These are phyloP conservation scores for Daldinia sp. DNA, from an alignment of 2,329 filamentous ascomycete species.

Conservation along the genomic window DNA sequence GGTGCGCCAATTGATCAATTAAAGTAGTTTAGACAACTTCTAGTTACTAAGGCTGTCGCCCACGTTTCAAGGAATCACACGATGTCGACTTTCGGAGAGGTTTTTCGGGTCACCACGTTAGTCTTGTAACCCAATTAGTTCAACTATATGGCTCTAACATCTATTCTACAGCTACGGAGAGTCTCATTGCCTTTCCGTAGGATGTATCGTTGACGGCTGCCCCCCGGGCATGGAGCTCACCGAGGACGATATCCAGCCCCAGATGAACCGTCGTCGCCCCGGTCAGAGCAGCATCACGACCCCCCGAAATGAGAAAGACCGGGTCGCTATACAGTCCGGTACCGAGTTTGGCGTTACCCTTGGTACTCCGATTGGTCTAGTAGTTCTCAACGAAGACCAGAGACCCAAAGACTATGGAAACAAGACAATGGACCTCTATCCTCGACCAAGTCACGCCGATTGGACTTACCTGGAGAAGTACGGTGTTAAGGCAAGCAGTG, in stretches of 20 bases:
- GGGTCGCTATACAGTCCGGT: slow-evolving; percentile 91
- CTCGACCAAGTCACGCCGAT: slow-evolving; percentile 92
- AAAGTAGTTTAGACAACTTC: neutral
- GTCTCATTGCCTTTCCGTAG: slow-evolving; percentile 92
- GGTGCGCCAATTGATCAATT: neutral
- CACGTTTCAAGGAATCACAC: slow-evolving; percentile 46
- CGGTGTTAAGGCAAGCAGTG: slow-evolving; percentile 89
- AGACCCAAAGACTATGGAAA: slow-evolving; percentile 91
- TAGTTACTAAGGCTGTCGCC: neutral
- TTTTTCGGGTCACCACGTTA: slow-evolving; percentile 86
- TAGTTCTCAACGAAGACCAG: slow-evolving; percentile 93
- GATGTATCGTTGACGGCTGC: slow-evolving; percentile 93
- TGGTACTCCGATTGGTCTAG: slow-evolving; percentile 89
- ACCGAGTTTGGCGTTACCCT: slow-evolving; percentile 91
- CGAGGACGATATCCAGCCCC: slow-evolving; percentile 90
- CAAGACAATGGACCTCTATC: slow-evolving; percentile 91
- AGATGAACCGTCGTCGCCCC: slow-evolving; percentile 90
- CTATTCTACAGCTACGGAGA: slow-evolving; percentile 73
- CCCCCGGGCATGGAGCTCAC: slow-evolving; percentile 88
- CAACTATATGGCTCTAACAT: slow-evolving; percentile 34
- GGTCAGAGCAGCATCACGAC: slow-evolving; percentile 93
- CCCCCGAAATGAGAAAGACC: slow-evolving; percentile 91
- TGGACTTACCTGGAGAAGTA: slow-evolving; percentile 99
- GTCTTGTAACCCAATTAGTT: slow-evolving; percentile 47
- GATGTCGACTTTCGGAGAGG: slow-evolving; percentile 90